Conservation (phyloP, 2,329 filamentous ascomycete genomes). For the Trichoderma polysporum region DNA sequence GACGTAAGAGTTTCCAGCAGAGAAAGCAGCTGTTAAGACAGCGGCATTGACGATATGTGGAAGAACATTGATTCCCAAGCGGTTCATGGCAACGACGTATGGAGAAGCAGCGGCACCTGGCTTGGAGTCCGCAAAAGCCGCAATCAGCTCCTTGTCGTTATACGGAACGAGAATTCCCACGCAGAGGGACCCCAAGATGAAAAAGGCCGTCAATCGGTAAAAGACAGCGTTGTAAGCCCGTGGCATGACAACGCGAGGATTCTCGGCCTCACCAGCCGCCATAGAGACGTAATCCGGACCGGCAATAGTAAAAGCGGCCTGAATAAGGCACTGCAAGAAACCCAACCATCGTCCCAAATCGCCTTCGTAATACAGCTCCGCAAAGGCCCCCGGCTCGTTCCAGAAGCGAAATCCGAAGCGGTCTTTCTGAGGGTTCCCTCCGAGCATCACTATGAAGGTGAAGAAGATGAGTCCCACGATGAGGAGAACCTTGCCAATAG, state of each 20-base stretch:
- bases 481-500: constrained; percentile 69
- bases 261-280: constrained; percentile 70
- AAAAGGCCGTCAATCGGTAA: constrained; percentile 73
- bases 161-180: constrained; percentile 72
- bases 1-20: constrained; percentile 63
- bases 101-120: constrained; percentile 69
- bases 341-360: constrained; percentile 71
- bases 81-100: constrained; percentile 67
- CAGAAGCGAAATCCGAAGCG: constrained; percentile 70
- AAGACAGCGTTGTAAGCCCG: constrained; percentile 77
- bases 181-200: constrained; percentile 70
- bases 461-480: constrained; percentile 71
- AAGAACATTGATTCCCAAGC: constrained; percentile 60
- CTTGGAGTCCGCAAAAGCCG: constrained; percentile 56
- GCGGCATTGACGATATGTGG: constrained; percentile 73
- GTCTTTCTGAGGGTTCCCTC: constrained; percentile 72
- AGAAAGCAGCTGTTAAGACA: constrained; percentile 65
- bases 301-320: constrained; percentile 66
- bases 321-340: constrained; percentile 72
- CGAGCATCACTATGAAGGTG: constrained; percentile 81
- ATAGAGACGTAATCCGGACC: constrained; percentile 68
- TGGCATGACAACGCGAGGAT: constrained; percentile 68
- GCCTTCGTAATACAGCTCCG: constrained; percentile 62
- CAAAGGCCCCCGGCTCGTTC: constrained; percentile 68
- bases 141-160: constrained; percentile 61